Base-by-base conservation (phyloP, 2,329 filamentous ascomycete genomes). In the Colletotrichum scovillei region DNA sequence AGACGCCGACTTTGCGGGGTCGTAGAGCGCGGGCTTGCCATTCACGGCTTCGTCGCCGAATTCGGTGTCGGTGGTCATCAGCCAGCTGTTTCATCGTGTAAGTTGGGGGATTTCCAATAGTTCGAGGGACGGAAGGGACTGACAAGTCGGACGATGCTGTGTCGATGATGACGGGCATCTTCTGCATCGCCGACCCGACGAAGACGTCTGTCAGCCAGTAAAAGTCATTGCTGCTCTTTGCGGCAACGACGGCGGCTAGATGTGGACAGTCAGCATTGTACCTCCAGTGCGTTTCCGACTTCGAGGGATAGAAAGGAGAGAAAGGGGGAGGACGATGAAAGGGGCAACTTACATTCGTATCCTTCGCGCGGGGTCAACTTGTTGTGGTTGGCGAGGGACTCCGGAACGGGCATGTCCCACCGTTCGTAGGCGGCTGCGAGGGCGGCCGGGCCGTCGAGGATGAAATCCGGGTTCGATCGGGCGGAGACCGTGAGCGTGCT, bases 1-100 rank as follows among this genome's bases (percentile, higher is more conserved):
- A 0, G 87, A 86, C 4, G 78, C 80, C 4, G 88, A 90, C 22
- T 82, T 80, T 26, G 82, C 82, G 26, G 87, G 86, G 52, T 82
- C 78, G 78, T 87, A 90, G 30, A 85, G 78, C 60, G 80, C 77
- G 30, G 84, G 90, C 8, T 80, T 79, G 32, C 87, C 85, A 63
- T 90, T 63, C 9, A 46, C 49, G 19, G 60, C 67, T 3, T 24
- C 22, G 26, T 62, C 38, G 5, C 53, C 59, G 56, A 71, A 73
- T 2, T 73, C 81, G 19, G 82, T 81, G n/a, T 78, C 76, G 5
- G 82, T 77, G 0, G 87, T 80, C 49, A 63, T 65, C 16, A 74
- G 26, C 73, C 73, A 74, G 49, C 73, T 74, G 38, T 65, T 65
- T 28, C n/a, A n/a, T 26, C 30, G 28, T 28, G 55, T 53, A 22